These are phyloP conservation scores for Penicillium nucicola DNA, from an alignment of 495 filamentous ascomycete species.

Conservation along the genomic window DNA sequence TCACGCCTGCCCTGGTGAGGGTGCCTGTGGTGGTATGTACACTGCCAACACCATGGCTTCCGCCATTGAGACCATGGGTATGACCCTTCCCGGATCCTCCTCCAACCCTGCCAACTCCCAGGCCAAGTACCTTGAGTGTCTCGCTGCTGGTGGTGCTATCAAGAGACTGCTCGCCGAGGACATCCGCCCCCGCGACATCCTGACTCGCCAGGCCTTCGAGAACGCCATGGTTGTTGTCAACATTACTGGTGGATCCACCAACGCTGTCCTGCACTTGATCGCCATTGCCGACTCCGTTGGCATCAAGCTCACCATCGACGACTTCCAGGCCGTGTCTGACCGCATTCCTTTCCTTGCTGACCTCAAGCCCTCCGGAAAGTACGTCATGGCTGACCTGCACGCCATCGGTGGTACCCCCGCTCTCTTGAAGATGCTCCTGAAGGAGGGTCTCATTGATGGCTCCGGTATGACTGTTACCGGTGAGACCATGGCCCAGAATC, in stretches of 20 bases:
- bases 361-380: conserved; percentile 95
- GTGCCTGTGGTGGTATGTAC: conserved; percentile 98
- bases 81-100: conserved; percentile 91
- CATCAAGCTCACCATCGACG: conserved; percentile 90
- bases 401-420: conserved; percentile 89
- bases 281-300: conserved; percentile 94
- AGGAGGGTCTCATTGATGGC: conserved; percentile 85
- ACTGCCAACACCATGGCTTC: conserved; percentile 98
- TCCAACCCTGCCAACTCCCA: conserved; percentile 87
- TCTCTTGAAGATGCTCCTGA: conserved; percentile 86
- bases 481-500: conserved; percentile 88
- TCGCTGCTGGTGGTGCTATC: conserved; percentile 80
- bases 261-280: conserved; percentile 94
- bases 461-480: conserved; percentile 90
- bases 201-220: conserved; percentile 90
- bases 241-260: conserved; percentile 94
- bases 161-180: conserved; percentile 82
- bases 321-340: conserved; percentile 95
- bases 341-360: conserved; percentile 91
- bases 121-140: conserved; percentile 83
- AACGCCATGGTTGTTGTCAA: conserved; percentile 95
- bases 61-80: conserved; percentile 94
- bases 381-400: conserved; percentile 90
- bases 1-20: conserved; percentile 87
- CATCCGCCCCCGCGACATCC: conserved; percentile 82